Evolutionary conservation across 306 rosid genomes (phyloP).

Genomic region (Bauhinia variegata): DNA sequence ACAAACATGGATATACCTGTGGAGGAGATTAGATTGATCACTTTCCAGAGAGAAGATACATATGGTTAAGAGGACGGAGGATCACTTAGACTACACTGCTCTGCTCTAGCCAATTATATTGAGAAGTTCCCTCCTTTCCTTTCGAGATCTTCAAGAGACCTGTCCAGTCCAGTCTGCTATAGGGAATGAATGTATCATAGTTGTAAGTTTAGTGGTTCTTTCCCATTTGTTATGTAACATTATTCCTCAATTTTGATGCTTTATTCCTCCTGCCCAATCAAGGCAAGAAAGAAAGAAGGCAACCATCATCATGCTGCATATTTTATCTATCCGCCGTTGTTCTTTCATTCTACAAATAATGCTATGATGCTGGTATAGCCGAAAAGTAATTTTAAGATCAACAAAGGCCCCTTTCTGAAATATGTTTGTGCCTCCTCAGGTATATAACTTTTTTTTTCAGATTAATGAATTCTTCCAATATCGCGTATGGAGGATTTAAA

Average conservation of each 20-base stretch:
- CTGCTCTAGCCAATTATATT: conserved; percentile 16
- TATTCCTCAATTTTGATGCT: conserved; percentile 59
- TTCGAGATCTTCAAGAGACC: conserved; percentile 27
- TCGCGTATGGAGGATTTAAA: no score
- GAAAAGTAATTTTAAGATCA: not conserved
- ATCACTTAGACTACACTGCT: conserved; percentile 32
- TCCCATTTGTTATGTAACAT: conserved; percentile 41
- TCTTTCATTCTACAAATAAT: conserved; percentile 13
- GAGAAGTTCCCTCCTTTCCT: conserved; percentile 20
- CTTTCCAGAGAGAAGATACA: conserved; percentile 23
- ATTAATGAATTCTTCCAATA: no score
- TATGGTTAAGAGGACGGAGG: conserved; percentile 13
- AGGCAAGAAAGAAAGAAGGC: conserved; percentile 19
- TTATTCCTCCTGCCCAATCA: conserved; percentile 17
- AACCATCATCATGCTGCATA: conserved; percentile 14
- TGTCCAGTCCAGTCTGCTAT: conserved; percentile 29
- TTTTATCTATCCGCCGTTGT: not conserved
- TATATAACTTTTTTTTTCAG: no score
- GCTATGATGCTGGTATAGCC: conserved; percentile 1
- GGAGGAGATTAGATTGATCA: conserved; percentile 32
- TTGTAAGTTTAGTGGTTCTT: conserved; percentile 4
- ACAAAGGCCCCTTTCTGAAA: conserved; percentile 1
- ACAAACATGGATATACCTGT: conserved; percentile 29
- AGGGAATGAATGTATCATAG: conserved; percentile 47
- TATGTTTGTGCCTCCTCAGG: no score